Base-by-base conservation (phyloP, 2,329 filamentous ascomycete genomes). In the Botrytis hyacinthi region DNA sequence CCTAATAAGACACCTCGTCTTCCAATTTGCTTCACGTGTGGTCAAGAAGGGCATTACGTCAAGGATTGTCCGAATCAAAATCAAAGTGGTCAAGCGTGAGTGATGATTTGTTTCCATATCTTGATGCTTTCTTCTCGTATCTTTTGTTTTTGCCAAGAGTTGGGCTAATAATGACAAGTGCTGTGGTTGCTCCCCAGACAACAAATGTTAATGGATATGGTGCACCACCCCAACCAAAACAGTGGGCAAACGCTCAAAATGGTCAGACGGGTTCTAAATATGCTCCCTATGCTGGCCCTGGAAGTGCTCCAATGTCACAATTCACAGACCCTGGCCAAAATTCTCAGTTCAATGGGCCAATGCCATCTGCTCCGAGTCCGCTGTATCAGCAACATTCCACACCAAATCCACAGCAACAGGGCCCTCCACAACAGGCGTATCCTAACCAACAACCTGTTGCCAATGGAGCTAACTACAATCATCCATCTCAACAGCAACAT, bases 11-110 rank as follows among this genome's bases (percentile, higher is more conserved):
- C 66, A 61, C 72, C 54, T 71, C 70, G 59, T 26, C 82, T 82
- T 71, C 81, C 81, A 12, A 77, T 83, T 75, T 89, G 87, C 79
- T 88, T 87, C 79, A 88, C 88, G 77, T 89, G 87, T 76, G 86
- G 86, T 70, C 79, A 80, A 66, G 80, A 81, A 44, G 85, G 85
- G 6, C 87, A 89, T 78, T 88, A 86, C 82, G 82, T 85, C 20
- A 81, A 87, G 70, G 86, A 85, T 68, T 89, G 87, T 78, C 87
- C 86, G 12, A 84, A 87, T 74, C 83, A 85, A 35, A 86, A 84
- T 37, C 81, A 85, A 75, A 80, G 81, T 76, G 83, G 84, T 63
- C 85, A 85, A 76, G 84, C 84, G 87, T 88, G 84, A 85, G 87
- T 72, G 84, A 48, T 68, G 57, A 69, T n/a, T 59, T 69, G 12